Base-by-base conservation (phyloP, 768 basidiomycete genomes). In the Lactarius indigo region DNA sequence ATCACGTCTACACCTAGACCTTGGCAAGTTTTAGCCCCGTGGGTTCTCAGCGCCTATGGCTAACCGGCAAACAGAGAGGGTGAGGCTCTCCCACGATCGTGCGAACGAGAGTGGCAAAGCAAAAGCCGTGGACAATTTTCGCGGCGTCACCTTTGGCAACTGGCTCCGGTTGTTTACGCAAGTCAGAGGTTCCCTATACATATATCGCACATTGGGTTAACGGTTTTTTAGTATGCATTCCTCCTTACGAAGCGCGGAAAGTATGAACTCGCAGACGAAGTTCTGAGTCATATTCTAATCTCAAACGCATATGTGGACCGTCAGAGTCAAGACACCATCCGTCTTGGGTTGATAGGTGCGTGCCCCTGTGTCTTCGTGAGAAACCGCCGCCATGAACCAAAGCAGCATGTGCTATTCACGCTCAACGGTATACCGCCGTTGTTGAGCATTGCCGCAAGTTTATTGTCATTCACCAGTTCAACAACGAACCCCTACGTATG, bases 81-180 rank as follows among this genome's bases (percentile, higher is more conserved):
- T 89, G 59, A 83, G 78, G 23, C 74, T 85, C 23, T 71, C 82
- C 6, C 81, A 83, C 23, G 89, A 84, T 71, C 76, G 79, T 6
- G 78, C 77, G 35, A 78, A 77, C 7, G 81, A 80, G 56, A 73
- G 73, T 52, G 76, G 79, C 64, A 79, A 79, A 65, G 55, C 70
- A 3, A 79, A 77, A 23, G 81, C 79, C 31, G 83, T 91, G 2
- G 83, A 87, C 59, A 80, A 85, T 0, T 98, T 96, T 75, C 87
- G 96, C 13, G 91, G 92, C 0, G 80, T 96, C 41, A 81, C 81
- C 4, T 93, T 94, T 71, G 89, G 90, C 63, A 87, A 90, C 61
- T 99, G 96, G 96, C 74, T 96, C 57, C 80, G 82, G 18, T 72
- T 98, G 47, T 87, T 94, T 74, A 86, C 97, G 80, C 91, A 95